Conservation (phyloP, 208 protist genomes). For the Blastocrithidia nonstop region DNA sequence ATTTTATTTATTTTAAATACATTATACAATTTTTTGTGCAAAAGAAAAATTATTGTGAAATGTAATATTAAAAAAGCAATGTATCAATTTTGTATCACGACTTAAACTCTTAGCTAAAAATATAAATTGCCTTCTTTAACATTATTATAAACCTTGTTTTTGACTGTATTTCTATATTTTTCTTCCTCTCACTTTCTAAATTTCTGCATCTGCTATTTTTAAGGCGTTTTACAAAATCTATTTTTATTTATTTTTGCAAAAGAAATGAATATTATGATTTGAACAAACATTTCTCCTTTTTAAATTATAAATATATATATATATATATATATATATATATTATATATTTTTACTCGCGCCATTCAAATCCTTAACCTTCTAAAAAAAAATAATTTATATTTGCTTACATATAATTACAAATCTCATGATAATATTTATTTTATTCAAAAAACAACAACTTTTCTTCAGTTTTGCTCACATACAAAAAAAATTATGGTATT, state of each 20-base stretch:
- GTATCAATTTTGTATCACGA: neutral
- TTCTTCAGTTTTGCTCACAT: slow-evolving; percentile 2
- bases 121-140: neutral
- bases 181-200: slow-evolving; percentile 4
- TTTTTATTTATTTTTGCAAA: no score
- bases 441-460: neutral
- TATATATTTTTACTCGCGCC: slow-evolving; percentile 1
- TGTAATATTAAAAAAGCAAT: no score
- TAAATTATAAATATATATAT: slow-evolving; percentile 1
- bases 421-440: no score
- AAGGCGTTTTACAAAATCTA: no score
- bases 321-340: neutral
- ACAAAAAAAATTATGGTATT: no score
- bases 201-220: no score
- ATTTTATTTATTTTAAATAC: neutral
- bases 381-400: slow-evolving; percentile 1
- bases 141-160: neutral
- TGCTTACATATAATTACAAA: neutral
- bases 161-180: slow-evolving; percentile 1
- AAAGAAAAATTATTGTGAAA: neutral
- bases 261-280: no score
- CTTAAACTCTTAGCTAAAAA: neutral
- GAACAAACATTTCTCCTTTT: no score
- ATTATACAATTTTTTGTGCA: neutral
- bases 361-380: neutral